These are phyloP conservation scores for Trichoderma sp. DNA, from an alignment of 2,329 filamentous ascomycete species.

Conservation along the genomic window DNA sequence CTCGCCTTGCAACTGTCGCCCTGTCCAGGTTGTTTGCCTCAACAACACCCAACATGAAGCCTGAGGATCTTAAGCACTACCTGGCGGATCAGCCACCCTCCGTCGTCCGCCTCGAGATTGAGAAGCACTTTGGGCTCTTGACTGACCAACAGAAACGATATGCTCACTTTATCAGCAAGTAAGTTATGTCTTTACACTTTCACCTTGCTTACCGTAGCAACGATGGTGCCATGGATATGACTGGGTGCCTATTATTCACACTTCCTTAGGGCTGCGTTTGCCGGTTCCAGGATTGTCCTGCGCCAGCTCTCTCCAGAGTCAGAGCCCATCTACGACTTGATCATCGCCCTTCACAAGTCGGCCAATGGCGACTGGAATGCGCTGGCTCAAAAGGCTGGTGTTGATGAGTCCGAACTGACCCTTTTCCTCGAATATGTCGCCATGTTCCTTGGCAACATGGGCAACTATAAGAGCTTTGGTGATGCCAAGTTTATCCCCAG, in stretches of 20 bases:
- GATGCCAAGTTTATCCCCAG: slow-evolving; percentile 81
- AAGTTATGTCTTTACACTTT: slow-evolving; percentile 28
- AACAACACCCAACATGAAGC: slow-evolving; percentile 48
- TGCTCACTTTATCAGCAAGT: slow-evolving; percentile 85
- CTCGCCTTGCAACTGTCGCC: slow-evolving; percentile 23
- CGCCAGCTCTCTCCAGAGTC: slow-evolving; percentile 80
- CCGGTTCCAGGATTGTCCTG: slow-evolving; percentile 73
- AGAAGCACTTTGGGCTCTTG: slow-evolving; percentile 83
- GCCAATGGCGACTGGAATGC: slow-evolving; percentile 68
- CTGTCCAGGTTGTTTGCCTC: slow-evolving; percentile 25
- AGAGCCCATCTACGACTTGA: slow-evolving; percentile 77
- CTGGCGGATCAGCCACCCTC: slow-evolving; percentile 87
- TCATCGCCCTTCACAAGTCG: slow-evolving; percentile 66
- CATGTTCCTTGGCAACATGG: slow-evolving; percentile 75
- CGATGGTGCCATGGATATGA: neutral
- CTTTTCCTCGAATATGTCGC: slow-evolving; percentile 74
- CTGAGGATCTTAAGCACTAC: slow-evolving; percentile 68
- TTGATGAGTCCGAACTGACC: slow-evolving; percentile 61
- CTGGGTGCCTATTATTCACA: neutral
- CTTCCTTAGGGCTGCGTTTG: slow-evolving; percentile 63
- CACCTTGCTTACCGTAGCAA: neutral
- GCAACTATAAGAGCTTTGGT: slow-evolving; percentile 86
- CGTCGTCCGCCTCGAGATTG: slow-evolving; percentile 83
- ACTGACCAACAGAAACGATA: slow-evolving; percentile 79
- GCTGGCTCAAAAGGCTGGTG: slow-evolving; percentile 61